These are phyloP conservation scores for Epichloe bromicola DNA, from an alignment of 2,329 filamentous ascomycete species.

Conservation along the genomic window DNA sequence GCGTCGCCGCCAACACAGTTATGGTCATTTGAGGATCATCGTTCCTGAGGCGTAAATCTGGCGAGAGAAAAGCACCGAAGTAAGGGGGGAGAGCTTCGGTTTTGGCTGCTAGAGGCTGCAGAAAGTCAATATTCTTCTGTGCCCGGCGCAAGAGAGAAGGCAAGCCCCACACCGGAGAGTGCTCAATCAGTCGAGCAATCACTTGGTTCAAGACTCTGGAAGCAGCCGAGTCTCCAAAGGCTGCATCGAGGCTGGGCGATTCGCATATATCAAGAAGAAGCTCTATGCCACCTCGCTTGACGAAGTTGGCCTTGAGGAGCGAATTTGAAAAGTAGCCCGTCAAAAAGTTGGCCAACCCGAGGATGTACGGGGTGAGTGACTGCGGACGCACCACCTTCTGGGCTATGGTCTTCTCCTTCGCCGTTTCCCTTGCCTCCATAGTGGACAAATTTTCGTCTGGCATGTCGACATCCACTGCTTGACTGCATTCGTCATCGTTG, in stretches of 20 bases:
- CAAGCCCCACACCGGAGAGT: constrained; percentile 66
- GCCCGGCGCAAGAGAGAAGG: constrained; percentile 69
- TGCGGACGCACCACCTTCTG: constrained; percentile 15
- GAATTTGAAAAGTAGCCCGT: constrained; percentile 60
- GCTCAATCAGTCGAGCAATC: constrained; percentile 66
- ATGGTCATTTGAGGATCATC: constrained; percentile 22
- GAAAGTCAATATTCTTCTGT: constrained; percentile 52
- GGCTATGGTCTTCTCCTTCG: background rate
- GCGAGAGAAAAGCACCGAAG: constrained; percentile 53
- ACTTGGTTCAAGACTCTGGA: constrained; percentile 61
- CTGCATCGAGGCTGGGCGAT: constrained; percentile 63
- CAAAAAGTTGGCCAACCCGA: constrained; percentile 65
- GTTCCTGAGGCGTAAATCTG: constrained; percentile 22
- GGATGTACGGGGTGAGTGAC: constrained; percentile 55
- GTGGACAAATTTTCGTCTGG: constrained; percentile 30
- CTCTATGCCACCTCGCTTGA: constrained; percentile 70
- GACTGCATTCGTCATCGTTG: constrained; percentile 25
- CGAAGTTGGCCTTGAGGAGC: constrained; percentile 58
- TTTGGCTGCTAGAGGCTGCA: constrained; percentile 50
- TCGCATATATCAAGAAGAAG: constrained; percentile 73
- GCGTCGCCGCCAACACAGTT: constrained; percentile 53
- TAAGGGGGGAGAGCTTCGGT: constrained; percentile 49
- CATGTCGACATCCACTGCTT: constrained; percentile 52
- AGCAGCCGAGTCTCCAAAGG: constrained; percentile 44
- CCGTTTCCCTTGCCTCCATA: constrained; percentile 7